These are phyloP conservation scores for Hyparrhenia diplandra DNA, from an alignment of 176 grass and related monocot species.

Conservation along the genomic window DNA sequence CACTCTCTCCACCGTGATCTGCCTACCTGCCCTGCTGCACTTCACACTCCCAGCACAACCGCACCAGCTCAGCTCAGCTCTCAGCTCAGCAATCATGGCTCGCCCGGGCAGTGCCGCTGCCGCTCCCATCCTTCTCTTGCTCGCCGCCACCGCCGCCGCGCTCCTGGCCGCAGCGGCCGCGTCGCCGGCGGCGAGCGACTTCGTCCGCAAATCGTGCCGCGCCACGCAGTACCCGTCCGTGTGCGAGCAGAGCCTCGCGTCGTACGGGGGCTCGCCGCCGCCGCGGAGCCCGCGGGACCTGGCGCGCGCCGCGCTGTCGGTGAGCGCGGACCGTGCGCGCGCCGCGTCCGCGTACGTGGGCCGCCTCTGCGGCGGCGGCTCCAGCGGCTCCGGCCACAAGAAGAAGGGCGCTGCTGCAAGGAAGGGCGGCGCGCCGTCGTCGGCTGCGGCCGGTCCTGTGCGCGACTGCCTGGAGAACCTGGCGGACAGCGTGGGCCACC, in stretches of 20 bases:
- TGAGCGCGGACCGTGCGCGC: conserved; percentile 76
- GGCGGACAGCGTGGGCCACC: conserved; percentile 75
- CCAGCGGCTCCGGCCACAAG: neutral
- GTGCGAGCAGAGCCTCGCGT: conserved; percentile 67
- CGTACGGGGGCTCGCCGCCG: conserved; percentile 37
- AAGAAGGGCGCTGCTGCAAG: neutral
- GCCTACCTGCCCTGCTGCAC: no score
- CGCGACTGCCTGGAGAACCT: conserved; percentile 88
- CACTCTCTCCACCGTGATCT: no score
- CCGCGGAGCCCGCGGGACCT: conserved; percentile 70
- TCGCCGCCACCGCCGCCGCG: conserved; percentile 10
- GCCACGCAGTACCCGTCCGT: conserved; percentile 70
- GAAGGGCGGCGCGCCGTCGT: neutral
- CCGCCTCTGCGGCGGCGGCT: no score
- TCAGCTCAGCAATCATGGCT: conserved; percentile 30
- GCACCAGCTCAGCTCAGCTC: no score
- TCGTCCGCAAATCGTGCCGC: conserved; percentile 76
- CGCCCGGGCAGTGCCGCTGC: neutral
- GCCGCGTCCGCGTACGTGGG: conserved; percentile 58
- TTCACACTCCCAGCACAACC: neutral
- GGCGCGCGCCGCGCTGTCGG: conserved; percentile 68
- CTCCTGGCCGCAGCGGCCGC: neutral
- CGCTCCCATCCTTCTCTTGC: neutral
- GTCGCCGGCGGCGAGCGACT: conserved; percentile 11
- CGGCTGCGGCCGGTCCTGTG: conserved; percentile 22